Conservation (phyloP, 768 basidiomycete species). For the Xerocomus brunneocitrinus region DNA sequence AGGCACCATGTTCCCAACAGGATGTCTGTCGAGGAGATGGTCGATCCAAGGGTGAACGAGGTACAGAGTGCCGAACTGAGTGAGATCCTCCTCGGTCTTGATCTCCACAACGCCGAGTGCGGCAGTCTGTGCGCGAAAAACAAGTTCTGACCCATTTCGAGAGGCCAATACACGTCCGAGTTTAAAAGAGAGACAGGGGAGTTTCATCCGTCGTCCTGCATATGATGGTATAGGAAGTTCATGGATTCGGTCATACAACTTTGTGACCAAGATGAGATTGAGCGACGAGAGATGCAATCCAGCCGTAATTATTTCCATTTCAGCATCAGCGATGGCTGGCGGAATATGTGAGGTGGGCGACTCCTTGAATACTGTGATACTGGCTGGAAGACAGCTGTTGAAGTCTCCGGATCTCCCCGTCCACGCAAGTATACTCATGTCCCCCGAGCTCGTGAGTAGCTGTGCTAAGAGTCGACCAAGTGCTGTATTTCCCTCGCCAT, state of each 20-base stretch:
- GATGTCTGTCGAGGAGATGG: constrained; percentile 6
- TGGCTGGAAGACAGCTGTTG: constrained; percentile 6
- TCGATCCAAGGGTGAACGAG: constrained; percentile 13
- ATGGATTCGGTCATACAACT: constrained; percentile 2
- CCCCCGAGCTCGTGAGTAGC: constrained; percentile 5
- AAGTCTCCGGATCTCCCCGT: background rate
- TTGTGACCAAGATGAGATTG: background rate
- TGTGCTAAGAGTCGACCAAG: constrained; percentile 8
- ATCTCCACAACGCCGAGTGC: background rate
- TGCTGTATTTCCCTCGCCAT: constrained; percentile 10
- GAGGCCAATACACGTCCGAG: background rate
- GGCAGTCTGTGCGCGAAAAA: background rate
- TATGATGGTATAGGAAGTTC: background rate
- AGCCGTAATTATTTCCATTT: background rate
- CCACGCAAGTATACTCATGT: constrained; percentile 7
- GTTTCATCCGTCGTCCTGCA: background rate
- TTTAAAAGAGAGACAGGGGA: constrained; percentile 9
- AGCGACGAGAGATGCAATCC: background rate
- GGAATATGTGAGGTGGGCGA: background rate
- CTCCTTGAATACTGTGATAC: background rate
- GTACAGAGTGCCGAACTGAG: background rate
- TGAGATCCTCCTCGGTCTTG: constrained; percentile 6
- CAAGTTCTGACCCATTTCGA: background rate
- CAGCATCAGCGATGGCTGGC: background rate
- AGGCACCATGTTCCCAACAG: background rate